Evolutionary conservation across 2,329 filamentous ascomycete species (phyloP).

Genomic region (Grosmannia huntii): DNA sequence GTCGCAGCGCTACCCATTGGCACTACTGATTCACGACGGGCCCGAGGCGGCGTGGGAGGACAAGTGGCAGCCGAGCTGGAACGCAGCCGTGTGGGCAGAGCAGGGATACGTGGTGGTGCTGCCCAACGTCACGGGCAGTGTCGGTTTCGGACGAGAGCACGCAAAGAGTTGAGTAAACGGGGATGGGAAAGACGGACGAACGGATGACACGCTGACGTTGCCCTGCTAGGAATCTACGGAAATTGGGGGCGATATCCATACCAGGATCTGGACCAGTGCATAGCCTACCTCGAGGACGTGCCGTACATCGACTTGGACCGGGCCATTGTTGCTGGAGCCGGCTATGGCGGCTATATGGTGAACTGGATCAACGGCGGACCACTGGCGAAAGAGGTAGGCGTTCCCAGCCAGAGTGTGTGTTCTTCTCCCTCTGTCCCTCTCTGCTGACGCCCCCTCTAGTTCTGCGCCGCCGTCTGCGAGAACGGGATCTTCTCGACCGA

Average conservation of each 20-base stretch:
- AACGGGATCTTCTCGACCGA: constrained; percentile 29
- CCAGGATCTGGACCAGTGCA: constrained; percentile 39
- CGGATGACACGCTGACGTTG: background rate
- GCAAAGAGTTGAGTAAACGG: constrained; percentile 10
- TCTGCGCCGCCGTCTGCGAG: constrained; percentile 43
- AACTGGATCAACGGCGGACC: constrained; percentile 44
- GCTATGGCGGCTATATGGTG: constrained; percentile 48
- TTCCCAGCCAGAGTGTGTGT: background rate
- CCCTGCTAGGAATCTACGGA: constrained; percentile 26
- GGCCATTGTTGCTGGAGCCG: constrained; percentile 38
- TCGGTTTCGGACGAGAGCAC: constrained; percentile 37
- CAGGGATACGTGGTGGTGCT: constrained; percentile 48
- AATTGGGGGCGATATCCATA: constrained; percentile 42
- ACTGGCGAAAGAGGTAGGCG: constrained; percentile 30
- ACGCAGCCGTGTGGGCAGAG: constrained; percentile 43
- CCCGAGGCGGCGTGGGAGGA: constrained; percentile 38
- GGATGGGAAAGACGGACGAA: background rate
- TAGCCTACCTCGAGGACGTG: constrained; percentile 35
- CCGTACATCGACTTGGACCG: constrained; percentile 40
- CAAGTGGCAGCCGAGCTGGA: constrained; percentile 28
- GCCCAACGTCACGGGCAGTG: constrained; percentile 46
- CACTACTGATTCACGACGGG: constrained; percentile 24
- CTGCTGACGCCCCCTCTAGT: constrained; percentile 18
- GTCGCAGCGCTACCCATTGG: constrained; percentile 23
- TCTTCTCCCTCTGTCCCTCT: constrained; percentile 5